A percentile compares a stretch with the other conserved stretches of the same genome.
phyloP scores from a whole-genome alignment of 345 rosid genomes.

The Heritiera fomes region DNA sequence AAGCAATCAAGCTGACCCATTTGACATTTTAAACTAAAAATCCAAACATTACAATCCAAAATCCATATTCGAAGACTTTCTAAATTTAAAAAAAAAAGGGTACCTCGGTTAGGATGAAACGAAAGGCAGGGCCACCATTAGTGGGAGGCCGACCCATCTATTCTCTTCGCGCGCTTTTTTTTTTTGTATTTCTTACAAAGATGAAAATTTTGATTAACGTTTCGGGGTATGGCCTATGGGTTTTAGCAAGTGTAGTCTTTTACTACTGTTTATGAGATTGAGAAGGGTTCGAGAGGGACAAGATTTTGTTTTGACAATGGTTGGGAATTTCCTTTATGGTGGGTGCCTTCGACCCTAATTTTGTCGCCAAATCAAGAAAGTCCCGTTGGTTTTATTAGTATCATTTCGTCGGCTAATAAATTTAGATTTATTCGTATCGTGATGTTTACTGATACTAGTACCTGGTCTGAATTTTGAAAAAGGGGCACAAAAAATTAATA shows the following conservation, averaged over 20 bases:
- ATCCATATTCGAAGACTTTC: neutral
- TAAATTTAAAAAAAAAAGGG: neutral
- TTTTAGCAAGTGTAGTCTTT: too few relatives aligned
- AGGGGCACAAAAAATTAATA: too few relatives aligned
- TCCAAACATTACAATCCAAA: neutral
- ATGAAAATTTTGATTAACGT: neutral
- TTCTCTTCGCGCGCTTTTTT: neutral
- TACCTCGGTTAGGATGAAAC: constrained; percentile 83
- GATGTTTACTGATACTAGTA: neutral
- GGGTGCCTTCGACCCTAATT: neutral
- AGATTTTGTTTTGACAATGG: neutral
- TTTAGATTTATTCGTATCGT: neutral
- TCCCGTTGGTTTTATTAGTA: neutral
- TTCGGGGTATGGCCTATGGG: neutral
- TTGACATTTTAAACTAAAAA: constrained; percentile 4
- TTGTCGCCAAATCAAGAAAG: neutral
- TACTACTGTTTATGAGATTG: too few relatives aligned
- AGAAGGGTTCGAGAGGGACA: neutral
- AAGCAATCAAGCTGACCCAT: constrained; percentile 1
- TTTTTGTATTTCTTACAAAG: neutral
- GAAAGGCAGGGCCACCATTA: constrained; percentile 95
- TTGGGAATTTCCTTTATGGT: neutral
- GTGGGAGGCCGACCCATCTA: constrained; percentile 94
- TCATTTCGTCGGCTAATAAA: neutral
- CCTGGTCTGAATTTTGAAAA: too few relatives aligned